These are phyloP conservation scores for Chiua virens DNA, from an alignment of 768 basidiomycete genomes.

Conservation along the genomic window DNA sequence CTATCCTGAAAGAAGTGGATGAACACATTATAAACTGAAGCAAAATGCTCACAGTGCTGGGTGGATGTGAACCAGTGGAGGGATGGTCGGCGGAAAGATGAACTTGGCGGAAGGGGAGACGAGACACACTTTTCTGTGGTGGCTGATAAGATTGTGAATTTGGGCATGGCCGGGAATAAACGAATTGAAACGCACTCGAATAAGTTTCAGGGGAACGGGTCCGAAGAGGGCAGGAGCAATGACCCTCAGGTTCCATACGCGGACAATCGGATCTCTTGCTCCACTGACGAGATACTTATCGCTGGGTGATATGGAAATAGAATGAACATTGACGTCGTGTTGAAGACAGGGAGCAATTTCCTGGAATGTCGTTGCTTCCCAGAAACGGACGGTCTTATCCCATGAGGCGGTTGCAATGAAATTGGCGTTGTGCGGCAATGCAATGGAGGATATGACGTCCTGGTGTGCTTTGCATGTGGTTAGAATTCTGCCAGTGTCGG, in stretches of 20 bases:
- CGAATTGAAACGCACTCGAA: slow-evolving; percentile 10
- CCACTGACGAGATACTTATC: slow-evolving; percentile 17
- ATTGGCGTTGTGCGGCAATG: too few species aligned
- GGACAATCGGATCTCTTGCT: too few species aligned
- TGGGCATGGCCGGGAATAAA: neutral
- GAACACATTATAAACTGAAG: too few species aligned
- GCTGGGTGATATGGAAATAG: slow-evolving; percentile 17
- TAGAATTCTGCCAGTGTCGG: neutral
- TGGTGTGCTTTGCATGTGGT: slow-evolving; percentile 10
- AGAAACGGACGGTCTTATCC: too few species aligned
- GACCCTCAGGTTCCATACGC: too few species aligned
- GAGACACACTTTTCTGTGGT: neutral
- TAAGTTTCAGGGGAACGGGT: too few species aligned
- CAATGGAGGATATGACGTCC: slow-evolving; percentile 20
- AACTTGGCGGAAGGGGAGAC: neutral
- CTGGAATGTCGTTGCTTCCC: too few species aligned
- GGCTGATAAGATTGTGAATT: neutral
- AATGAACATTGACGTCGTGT: slow-evolving; percentile 9
- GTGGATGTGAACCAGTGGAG: too few species aligned
- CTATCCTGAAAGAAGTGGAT: neutral
- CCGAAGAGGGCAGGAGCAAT: too few species aligned
- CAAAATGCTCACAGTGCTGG: neutral
- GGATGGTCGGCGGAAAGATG: neutral
- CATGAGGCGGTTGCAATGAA: too few species aligned
- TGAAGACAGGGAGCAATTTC: slow-evolving; percentile 15